Percentiles rank a stretch among this genome's conserved stretches.
phyloP scores from a whole-genome alignment of 169 alveolate species.

The Plasmodium cynomolgi region DNA sequence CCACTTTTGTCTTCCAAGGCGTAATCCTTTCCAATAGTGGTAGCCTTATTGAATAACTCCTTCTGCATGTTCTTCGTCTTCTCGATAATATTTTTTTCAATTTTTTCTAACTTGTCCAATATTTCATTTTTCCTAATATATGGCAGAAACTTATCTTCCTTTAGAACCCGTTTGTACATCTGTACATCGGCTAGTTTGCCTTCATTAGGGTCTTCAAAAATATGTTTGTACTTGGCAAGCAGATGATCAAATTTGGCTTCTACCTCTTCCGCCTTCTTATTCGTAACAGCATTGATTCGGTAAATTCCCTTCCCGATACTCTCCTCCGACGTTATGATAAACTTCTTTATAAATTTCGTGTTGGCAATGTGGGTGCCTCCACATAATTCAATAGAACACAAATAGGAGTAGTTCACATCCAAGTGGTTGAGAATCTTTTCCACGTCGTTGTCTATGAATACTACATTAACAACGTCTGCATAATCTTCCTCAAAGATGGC shows the following conservation, averaged over 20 bases:
- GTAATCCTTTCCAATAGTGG: slow-evolving; percentile 37
- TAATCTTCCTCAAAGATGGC: slow-evolving; percentile 93
- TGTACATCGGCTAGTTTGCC: slow-evolving; percentile 73
- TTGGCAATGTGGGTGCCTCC: slow-evolving; percentile 94
- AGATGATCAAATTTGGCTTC: slow-evolving; percentile 77
- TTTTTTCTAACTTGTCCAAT: slow-evolving; percentile 39
- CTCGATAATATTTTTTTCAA: slow-evolving; percentile 68
- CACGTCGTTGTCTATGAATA: slow-evolving; percentile 87
- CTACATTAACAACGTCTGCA: slow-evolving; percentile 94
- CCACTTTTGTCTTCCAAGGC: slow-evolving; percentile 45
- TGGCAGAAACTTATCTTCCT: slow-evolving; percentile 75
- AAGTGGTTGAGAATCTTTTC: slow-evolving; percentile 67
- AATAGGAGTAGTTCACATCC: slow-evolving; percentile 75
- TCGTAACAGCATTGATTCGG: slow-evolving; percentile 89
- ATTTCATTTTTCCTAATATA: slow-evolving; percentile 48
- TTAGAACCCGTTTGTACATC: slow-evolving; percentile 42
- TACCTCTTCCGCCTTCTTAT: slow-evolving; percentile 84
- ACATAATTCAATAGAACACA: slow-evolving; percentile 90
- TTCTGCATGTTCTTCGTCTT: slow-evolving; percentile 59
- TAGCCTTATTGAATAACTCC: slow-evolving; percentile 64
- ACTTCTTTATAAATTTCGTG: slow-evolving; percentile 81
- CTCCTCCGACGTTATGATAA: slow-evolving; percentile 89
- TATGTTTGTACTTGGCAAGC: slow-evolving; percentile 75
- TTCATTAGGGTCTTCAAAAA: slow-evolving; percentile 79
- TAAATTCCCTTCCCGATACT: slow-evolving; percentile 93